Evolutionary conservation across 2,329 filamentous ascomycete species (phyloP), one percentile per base, ranked within the genome.

Genomic region (Cordyceps fumosorosea): DNA sequence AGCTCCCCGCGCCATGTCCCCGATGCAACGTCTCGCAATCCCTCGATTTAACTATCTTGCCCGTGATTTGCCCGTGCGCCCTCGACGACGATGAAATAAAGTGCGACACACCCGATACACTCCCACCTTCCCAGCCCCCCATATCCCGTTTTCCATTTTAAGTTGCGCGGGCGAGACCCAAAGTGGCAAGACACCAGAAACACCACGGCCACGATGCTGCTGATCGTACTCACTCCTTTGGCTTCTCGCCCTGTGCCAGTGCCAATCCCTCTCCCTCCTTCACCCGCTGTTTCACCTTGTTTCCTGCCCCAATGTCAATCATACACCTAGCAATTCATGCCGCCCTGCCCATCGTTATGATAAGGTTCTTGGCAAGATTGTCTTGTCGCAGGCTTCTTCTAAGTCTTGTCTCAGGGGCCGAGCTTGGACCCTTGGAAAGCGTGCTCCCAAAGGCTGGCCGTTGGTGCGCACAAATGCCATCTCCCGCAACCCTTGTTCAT

Each of bases 301-400:
- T 53, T 53, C 14, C 34, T 44, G 18, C 37, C 18, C 40, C 14
- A 18, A 52, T 24, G 48, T 51, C 48, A 60, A 37, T 29, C 57
- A 53, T 45, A 22, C 26, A 32, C 34, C 22, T 34, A 34, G 47
- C 37, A 34, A 8, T 45, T 53, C 32, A 24, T 24, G 22, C 42
- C 48, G 44, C 18, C 8, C 37, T 34, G 51, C 20, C 42, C 58
- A 54, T 29, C 57, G 26, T 14, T 40, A 40, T 50, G 51, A 60
- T 60, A 60, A 60, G 58, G 40, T 60, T 60, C 51, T 54, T 47
- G 51, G 37, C 58, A 60, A 60, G 50, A 37, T 60, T 60, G 48
- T 60, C 50, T 24, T 47, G 57, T 60, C 57, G 57, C 57, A 60
- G 50, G 18, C 57, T 12, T 45, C 22, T 8, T 45, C 29, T 16